Percentiles rank a stretch among this genome's conserved stretches.
phyloP scores from a whole-genome alignment of 805 yeast species.

The Candida incommunis region DNA sequence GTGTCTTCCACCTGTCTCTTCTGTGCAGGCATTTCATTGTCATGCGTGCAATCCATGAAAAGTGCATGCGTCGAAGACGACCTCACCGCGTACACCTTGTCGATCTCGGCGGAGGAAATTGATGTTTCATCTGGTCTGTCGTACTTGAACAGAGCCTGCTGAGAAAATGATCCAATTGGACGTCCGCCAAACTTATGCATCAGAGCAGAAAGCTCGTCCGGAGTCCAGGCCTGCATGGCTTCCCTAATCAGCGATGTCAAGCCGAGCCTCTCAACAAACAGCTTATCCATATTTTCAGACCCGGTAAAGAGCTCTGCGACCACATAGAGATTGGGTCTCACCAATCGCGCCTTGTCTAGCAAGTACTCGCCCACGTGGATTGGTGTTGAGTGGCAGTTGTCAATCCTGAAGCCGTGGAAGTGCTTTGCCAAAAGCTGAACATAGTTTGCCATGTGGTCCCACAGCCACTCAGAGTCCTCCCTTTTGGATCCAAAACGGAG shows the following conservation, averaged over 20 bases:
- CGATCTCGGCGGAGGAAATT: background rate
- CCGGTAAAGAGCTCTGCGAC: slow-evolving; percentile 94
- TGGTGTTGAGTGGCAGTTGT: slow-evolving; percentile 94
- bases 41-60: slow-evolving; percentile 97
- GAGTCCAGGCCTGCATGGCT: slow-evolving; percentile 94
- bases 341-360: slow-evolving; percentile 73
- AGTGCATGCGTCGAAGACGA: slow-evolving; percentile 80
- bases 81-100: slow-evolving; percentile 31
- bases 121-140: slow-evolving; percentile 24
- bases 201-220: slow-evolving; percentile 68
- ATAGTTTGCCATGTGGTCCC: slow-evolving; percentile 80
- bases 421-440: slow-evolving; percentile 54
- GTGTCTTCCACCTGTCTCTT: slow-evolving; percentile 91
- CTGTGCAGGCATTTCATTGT: slow-evolving; percentile 78
- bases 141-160: slow-evolving; percentile 47
- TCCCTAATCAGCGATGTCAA: slow-evolving; percentile 83
- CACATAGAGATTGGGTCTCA: slow-evolving; percentile 75
- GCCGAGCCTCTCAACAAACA: slow-evolving; percentile 83
- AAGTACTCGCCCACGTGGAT: slow-evolving; percentile 83
- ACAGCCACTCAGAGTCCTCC: slow-evolving; percentile 74
- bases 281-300: slow-evolving; percentile 76
- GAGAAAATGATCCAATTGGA: slow-evolving; percentile 83
- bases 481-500: slow-evolving; percentile 68
- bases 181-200: slow-evolving; percentile 90
- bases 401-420: slow-evolving; percentile 84